Base-by-base conservation (phyloP, 495 filamentous ascomycete species). In the Wilcoxina mikolae region DNA sequence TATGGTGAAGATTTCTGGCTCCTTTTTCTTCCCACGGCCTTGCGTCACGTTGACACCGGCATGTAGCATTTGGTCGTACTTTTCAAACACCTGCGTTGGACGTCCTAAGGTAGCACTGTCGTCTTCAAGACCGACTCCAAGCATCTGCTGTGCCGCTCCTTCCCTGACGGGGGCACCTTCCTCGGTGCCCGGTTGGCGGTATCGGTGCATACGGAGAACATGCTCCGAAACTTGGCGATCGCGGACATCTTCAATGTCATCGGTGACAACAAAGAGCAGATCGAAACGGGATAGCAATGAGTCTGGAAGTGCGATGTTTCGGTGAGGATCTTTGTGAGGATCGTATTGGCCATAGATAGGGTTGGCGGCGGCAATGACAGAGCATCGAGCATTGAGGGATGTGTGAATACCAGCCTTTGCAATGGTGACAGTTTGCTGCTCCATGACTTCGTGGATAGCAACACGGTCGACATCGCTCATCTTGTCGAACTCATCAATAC, bases 401-500 rank as follows among this genome's bases (percentile, higher is more conserved):
- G 91, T 99, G 70, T 99, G 91, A 46, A 99, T 99, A 59, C 91
- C 91, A 3, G 91, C 91, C 71, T 99, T 99, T 25, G 91, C 91
- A 62, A 99, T 96, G 25, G 91, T 99, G 56, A 99, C 91, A 0
- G 91, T 99, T 67, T 99, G 91, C 72, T 99, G 91, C 70, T 99
- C 91, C 91, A 99, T 99, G 53, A 99, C 91, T 86, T 99, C 91
- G 76, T 99, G 91, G 62, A 99, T 99, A 44, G 91, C 91, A 20
- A 99, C 91, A 59, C 91, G 81, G 68, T 99, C 91, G 33, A 96
- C 82, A 68, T 96, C 91, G 58, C 85, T 93, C 91, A 99, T 99
- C 71, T 99, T 99, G 71, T 99, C 91, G 66, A 99, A 99, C 68
- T 99, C 91, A 68, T 99, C 91, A 61, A 99, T 99, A 71, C 91